A percentile compares a stretch with the other conserved stretches of the same genome.
Conservation (phyloP, 192 early-diverging fungal species). For the Obelidium mucronatum region DNA sequence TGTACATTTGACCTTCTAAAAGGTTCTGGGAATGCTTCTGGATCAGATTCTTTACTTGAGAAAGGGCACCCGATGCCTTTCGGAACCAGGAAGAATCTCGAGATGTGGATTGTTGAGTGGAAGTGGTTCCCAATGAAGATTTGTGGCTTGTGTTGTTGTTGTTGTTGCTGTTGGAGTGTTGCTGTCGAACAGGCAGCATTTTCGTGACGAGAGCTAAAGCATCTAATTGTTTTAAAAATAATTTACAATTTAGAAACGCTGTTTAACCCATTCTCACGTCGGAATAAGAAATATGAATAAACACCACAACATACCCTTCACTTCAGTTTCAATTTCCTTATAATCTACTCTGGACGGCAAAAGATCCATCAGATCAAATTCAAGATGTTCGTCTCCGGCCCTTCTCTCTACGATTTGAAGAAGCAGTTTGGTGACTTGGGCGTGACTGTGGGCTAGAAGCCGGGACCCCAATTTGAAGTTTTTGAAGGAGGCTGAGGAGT, state of each 20-base stretch:
- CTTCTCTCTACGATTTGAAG: conserved; percentile 23
- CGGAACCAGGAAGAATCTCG: conserved; percentile 19
- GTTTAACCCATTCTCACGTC: neutral
- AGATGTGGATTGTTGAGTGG: neutral
- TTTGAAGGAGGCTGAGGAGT: neutral
- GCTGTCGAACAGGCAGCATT: neutral
- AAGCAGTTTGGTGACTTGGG: conserved; percentile 17
- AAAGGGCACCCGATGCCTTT: neutral
- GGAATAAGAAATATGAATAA: neutral
- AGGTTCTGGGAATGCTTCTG: conserved; percentile 9
- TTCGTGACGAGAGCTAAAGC: neutral
- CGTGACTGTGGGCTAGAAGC: conserved; percentile 23
- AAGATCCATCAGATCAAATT: neutral
- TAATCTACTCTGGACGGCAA: neutral
- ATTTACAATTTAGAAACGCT: neutral
- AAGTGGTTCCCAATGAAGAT: neutral
- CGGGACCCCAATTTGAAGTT: conserved; percentile 1
- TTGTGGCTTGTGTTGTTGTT: neutral
- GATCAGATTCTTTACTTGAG: neutral
- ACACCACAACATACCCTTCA: neutral
- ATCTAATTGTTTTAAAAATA: neutral
- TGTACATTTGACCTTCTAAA: conserved; percentile 10
- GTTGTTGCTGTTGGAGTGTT: neutral
- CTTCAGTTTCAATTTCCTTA: conserved; percentile 12
- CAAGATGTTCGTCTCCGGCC: neutral